Conservation (phyloP, 1,284 basidiomycete species). For the Cutaneotrichosporon sp. region DNA sequence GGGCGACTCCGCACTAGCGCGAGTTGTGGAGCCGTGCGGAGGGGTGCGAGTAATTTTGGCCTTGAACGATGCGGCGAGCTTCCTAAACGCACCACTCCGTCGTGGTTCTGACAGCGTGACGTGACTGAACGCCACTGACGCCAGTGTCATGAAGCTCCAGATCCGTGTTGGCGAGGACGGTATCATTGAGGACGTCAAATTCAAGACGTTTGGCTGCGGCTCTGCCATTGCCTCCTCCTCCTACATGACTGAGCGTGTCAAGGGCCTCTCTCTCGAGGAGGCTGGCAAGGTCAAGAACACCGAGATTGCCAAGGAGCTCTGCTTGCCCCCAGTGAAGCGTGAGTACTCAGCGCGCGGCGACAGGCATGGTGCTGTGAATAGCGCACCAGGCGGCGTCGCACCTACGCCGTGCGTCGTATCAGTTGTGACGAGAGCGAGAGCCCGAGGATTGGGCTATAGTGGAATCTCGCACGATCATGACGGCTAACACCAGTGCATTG, state of each 20-base stretch:
- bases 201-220: slow-evolving; percentile 89
- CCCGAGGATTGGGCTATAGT: neutral
- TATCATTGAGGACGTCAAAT: slow-evolving; percentile 96
- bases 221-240: slow-evolving; percentile 96
- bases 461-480: neutral
- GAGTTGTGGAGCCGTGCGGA: neutral
- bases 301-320: slow-evolving; percentile 96
- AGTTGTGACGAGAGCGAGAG: neutral
- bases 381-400: neutral
- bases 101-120: neutral
- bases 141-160: slow-evolving; percentile 97
- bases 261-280: slow-evolving; percentile 88
- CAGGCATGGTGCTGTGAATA: too few relatives aligned
- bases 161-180: slow-evolving; percentile 90
- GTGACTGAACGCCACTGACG: neutral
- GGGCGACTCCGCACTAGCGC: neutral
- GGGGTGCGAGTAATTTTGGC: neutral
- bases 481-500: slow-evolving; percentile 53
- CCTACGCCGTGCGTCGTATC: neutral
- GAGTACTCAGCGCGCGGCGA: slow-evolving; percentile 58
- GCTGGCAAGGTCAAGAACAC: slow-evolving; percentile 98
- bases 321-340: slow-evolving; percentile 93
- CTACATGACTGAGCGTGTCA: slow-evolving; percentile 97
- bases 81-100: neutral
- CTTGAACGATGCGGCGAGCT: neutral